Evolutionary conservation across 1,284 basidiomycete genomes (phyloP).

Genomic region (Malassezia japonica): DNA sequence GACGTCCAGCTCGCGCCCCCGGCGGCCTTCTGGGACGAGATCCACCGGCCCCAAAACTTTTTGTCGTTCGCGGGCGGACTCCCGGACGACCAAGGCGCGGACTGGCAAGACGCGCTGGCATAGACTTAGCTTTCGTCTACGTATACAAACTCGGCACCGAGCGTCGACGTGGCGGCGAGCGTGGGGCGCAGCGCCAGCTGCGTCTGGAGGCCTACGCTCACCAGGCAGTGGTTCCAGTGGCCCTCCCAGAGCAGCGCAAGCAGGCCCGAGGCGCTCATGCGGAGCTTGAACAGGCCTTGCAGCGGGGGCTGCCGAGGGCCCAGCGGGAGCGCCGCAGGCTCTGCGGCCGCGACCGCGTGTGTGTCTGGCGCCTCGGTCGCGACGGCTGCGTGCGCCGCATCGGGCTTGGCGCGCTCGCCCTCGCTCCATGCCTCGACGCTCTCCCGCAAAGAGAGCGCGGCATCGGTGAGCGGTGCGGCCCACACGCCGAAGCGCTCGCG

Average conservation of each 20-base stretch:
- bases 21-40: slow-evolving; percentile 86
- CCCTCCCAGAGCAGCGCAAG: slow-evolving; percentile 89
- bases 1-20: slow-evolving; percentile 82
- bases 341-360: neutral
- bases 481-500: slow-evolving; percentile 7
- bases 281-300: slow-evolving; percentile 72
- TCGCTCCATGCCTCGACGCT: neutral
- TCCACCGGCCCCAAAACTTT: slow-evolving; percentile 62
- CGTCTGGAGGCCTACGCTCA: slow-evolving; percentile 77
- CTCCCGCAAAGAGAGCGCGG: slow-evolving; percentile 16
- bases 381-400: neutral
- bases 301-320: too few relatives aligned
- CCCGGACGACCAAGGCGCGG: slow-evolving; percentile 25
- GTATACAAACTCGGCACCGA: slow-evolving; percentile 12
- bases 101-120: slow-evolving; percentile 40
- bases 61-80: slow-evolving; percentile 33
- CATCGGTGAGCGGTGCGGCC: neutral
- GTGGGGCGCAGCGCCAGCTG: slow-evolving; percentile 54
- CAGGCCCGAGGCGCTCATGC: slow-evolving; percentile 64
- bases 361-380: neutral
- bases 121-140: slow-evolving; percentile 6
- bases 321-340: neutral
- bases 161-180: neutral
- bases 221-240: slow-evolving; percentile 73
- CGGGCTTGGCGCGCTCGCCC: neutral